Evolutionary conservation across 495 filamentous ascomycete species (phyloP), one percentile per base, ranked within the genome.

Genomic region (Penicillium maclennaniae): DNA sequence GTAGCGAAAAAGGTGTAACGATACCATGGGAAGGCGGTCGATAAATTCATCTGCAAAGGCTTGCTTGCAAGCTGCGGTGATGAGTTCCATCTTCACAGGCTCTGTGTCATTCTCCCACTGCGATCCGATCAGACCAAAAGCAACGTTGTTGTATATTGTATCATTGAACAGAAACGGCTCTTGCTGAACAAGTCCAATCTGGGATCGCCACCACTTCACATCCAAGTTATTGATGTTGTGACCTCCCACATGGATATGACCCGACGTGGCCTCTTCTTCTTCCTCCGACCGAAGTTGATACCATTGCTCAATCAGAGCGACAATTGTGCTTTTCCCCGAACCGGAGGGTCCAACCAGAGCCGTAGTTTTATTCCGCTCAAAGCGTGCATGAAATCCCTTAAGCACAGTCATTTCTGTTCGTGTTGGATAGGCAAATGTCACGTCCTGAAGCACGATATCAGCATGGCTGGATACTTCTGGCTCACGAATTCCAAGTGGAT

Each of bases 261-360:
- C 90, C 36, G 75, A 77, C 16, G 87, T 77, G 7, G 91, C 37
- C 37, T 40, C 37, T 8, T 40, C 8, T 19, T 40, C 6, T n/a
- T 40, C 38, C 19, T 40, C 15, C 1, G 10, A 2, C 38, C 17
- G 38, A 1, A 19, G 9, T 19, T 88, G 80, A 63, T 95, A 96
- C 62, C 92, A 95, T 40, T 91, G 73, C 62, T 95, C 89, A 1
- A 95, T 83, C n/a, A 96, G 69, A 9, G 88, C 90, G 27, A 95
- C 81, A 37, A 96, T 86, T 3, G 90, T 95, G 47, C 83, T 88
- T 66, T 96, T 96, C 47, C 91, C 84, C 49, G 84, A 86, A 8
- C 90, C 88, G 27, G 86, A 87, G 19, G 88, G 81, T 20, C 90
- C 86, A 4, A 44, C 42, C 42, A 44, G 19, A 0, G 42, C 42